Percentiles rank a stretch among this genome's conserved stretches.
Conservation (phyloP, 2,329 filamentous ascomycete species). For the Hirsutella rhossiliensis region DNA sequence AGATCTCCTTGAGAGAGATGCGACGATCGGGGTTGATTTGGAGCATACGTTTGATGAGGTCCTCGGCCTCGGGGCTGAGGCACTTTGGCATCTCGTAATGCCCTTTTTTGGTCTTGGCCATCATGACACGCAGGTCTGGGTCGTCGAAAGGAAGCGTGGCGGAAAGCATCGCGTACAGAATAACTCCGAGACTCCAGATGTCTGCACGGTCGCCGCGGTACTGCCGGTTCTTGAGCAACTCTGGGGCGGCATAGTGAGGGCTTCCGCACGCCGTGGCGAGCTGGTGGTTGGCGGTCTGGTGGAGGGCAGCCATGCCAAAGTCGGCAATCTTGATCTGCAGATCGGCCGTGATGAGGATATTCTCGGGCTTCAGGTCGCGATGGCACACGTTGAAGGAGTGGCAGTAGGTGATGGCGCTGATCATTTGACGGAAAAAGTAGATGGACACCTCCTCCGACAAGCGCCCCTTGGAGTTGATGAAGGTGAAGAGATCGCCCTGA, state of each 20-base stretch:
- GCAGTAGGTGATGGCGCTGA: conserved; percentile 84
- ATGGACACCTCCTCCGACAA: conserved; percentile 71
- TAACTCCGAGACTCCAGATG: conserved; percentile 89
- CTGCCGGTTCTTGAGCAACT: conserved; percentile 63
- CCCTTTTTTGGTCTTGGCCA: conserved; percentile 47
- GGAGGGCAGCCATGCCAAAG: conserved; percentile 92
- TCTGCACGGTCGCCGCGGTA: conserved; percentile 84
- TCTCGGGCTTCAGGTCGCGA: conserved; percentile 92
- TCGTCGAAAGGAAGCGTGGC: conserved; percentile 76
- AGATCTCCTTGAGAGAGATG: conserved; percentile 71
- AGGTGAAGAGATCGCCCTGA: conserved; percentile 68
- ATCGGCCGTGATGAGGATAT: conserved; percentile 71
- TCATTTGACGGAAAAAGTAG: conserved; percentile 82
- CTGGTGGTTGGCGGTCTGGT: conserved; percentile 66
- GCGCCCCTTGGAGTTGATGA: conserved; percentile 63
- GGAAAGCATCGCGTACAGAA: conserved; percentile 77
- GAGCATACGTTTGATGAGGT: conserved; percentile 71
- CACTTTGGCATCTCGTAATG: conserved; percentile 48
- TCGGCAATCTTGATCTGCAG: conserved; percentile 87
- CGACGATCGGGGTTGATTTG: conserved; percentile 66
- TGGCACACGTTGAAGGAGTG: conserved; percentile 94
- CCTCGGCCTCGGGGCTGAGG: conserved; percentile 57
- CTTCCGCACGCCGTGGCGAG: conserved; percentile 89
- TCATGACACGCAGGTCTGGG: conserved; percentile 48
- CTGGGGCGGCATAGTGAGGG: conserved; percentile 91